These are phyloP conservation scores for Rubia yunnanensis DNA, from an alignment of 257 asterid genomes.

Conservation along the genomic window DNA sequence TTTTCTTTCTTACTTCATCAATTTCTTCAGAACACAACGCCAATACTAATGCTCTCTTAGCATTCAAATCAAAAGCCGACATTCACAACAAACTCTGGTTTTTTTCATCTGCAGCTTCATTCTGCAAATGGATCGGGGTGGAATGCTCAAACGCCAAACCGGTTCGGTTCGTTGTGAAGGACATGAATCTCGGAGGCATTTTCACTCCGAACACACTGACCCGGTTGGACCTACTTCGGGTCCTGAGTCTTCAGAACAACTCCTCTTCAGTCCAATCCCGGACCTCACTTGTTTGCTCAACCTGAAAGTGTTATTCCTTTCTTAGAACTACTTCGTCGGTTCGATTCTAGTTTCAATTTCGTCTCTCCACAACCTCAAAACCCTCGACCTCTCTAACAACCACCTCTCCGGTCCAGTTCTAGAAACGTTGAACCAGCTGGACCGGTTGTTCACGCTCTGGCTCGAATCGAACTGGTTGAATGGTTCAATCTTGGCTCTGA, in stretches of 20 bases:
- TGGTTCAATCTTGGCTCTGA: no score
- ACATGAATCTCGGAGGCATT: constrained; percentile 51
- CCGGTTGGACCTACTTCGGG: constrained; percentile 52
- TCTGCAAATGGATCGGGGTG: no score
- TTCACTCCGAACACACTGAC: constrained; percentile 42
- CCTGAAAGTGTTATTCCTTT: constrained; percentile 57
- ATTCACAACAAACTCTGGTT: constrained; percentile 18
- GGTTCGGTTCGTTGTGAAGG: no score
- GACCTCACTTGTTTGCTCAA: no score
- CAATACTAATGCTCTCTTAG: constrained; percentile 16
- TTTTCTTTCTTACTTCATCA: constrained; percentile 21
- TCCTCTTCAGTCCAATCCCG: constrained; percentile 70
- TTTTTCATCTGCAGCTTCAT: constrained; percentile 23
- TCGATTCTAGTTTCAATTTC: constrained; percentile 63
- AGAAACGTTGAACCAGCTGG: constrained; percentile 40
- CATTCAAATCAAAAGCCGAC: constrained; percentile 65
- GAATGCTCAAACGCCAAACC: no score
- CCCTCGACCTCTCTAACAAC: constrained; percentile 64
- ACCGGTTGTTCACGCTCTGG: no score
- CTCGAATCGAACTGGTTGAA: no score
- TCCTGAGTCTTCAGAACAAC: constrained; percentile 62
- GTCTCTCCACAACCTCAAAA: constrained; percentile 61
- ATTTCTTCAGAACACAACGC: no score
- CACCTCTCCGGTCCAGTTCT: constrained; percentile 56
- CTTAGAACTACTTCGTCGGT: no score